Conservation (phyloP, 1,284 basidiomycete genomes). For the Cryptococcus sp. region DNA sequence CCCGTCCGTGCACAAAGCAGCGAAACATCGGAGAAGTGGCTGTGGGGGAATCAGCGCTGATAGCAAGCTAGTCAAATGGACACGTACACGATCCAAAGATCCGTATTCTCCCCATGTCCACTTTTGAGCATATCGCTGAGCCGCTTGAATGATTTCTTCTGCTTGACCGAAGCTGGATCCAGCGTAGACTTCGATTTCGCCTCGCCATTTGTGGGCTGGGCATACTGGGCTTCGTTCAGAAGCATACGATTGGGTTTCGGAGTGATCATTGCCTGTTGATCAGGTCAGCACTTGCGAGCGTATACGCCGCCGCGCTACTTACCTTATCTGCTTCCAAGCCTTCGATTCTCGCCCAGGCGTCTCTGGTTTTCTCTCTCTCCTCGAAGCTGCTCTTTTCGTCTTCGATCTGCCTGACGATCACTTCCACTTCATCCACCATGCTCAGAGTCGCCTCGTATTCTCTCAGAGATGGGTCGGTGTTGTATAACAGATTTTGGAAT, state of each 20-base stretch:
- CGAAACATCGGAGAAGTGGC: constrained; percentile 89
- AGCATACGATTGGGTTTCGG: constrained; percentile 86
- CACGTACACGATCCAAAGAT: constrained; percentile 79
- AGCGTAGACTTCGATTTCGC: constrained; percentile 53
- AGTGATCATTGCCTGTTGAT: constrained; percentile 64
- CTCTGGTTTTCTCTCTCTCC: constrained; percentile 89
- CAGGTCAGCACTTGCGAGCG: constrained; percentile 5
- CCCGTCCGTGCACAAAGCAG: constrained; percentile 88
- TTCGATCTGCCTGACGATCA: constrained; percentile 92
- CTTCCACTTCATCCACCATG: constrained; percentile 96
- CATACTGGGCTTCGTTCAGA: constrained; percentile 73
- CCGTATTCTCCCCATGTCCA: constrained; percentile 64
- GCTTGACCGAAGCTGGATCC: constrained; percentile 46
- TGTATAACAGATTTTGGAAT: constrained; percentile 93
- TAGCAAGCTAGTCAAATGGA: not conserved
- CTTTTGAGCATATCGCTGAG: constrained; percentile 66
- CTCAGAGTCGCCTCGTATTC: constrained; percentile 95
- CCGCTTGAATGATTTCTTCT: constrained; percentile 79
- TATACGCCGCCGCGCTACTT: constrained; percentile 46
- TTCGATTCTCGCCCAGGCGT: constrained; percentile 93
- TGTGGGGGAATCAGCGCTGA: constrained; percentile 8
- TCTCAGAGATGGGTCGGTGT: constrained; percentile 93
- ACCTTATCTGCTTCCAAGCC: constrained; percentile 83
- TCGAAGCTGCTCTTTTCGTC: constrained; percentile 96
- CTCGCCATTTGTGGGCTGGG: constrained; percentile 36